Percentiles rank a stretch among this genome's conserved stretches.
phyloP scores from a whole-genome alignment of 371 early-diverging fungal species.

The Mucor indicus region DNA sequence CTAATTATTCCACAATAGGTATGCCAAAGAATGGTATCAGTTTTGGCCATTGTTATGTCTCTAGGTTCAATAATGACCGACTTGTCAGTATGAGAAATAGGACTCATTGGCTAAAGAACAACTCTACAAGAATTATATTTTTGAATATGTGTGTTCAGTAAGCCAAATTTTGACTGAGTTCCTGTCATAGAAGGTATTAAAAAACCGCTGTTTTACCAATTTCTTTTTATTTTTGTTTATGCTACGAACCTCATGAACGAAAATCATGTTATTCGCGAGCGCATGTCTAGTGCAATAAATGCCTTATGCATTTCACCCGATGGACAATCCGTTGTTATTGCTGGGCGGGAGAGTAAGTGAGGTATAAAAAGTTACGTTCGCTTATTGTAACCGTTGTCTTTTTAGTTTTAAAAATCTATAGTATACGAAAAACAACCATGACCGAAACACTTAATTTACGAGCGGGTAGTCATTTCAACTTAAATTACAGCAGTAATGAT shows the following conservation, averaged over 20 bases:
- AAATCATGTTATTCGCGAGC: conserved; percentile 7
- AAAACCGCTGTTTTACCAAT: no score
- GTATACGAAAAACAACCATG: conserved; percentile 52
- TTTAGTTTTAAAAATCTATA: conserved; percentile 68
- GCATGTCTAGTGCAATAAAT: conserved; percentile 55
- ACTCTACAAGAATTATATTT: no score
- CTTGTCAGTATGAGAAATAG: no score
- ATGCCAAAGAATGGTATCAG: no score
- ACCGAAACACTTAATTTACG: conserved; percentile 69
- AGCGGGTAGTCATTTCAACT: conserved; percentile 59
- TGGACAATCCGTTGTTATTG: conserved; percentile 62
- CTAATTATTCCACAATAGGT: no score
- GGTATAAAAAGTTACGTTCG: not conserved
- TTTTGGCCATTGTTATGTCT: no score
- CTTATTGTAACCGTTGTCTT: not conserved
- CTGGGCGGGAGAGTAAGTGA: conserved; percentile 69
- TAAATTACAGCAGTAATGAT: conserved; percentile 72
- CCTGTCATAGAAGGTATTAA: no score
- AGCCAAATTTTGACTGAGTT: no score
- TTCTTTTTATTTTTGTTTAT: not conserved
- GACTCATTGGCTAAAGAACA: no score
- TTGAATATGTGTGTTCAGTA: no score
- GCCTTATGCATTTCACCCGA: conserved; percentile 68
- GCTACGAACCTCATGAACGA: not conserved
- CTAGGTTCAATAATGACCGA: no score